phyloP scores from a whole-genome alignment of 305 asterid genomes.

The Coffea humblotiana region DNA sequence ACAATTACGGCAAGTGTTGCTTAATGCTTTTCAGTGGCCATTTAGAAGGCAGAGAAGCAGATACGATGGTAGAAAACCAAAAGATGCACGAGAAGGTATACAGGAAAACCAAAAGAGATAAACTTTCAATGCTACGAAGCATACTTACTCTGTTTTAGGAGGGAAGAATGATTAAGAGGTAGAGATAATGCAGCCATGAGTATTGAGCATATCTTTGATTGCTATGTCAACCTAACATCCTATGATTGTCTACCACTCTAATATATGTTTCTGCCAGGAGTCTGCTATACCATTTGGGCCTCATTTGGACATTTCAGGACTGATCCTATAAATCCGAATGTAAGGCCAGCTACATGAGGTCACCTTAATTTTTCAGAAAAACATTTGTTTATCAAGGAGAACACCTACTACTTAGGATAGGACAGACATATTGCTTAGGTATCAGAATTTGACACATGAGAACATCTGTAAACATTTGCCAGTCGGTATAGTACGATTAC shows the following conservation, averaged over 20 bases:
- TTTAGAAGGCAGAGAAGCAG: background rate
- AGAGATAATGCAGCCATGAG: background rate
- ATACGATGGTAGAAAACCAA: background rate
- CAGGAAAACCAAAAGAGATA: background rate
- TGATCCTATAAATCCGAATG: background rate
- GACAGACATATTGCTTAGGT: background rate
- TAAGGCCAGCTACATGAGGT: background rate
- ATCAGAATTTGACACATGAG: background rate
- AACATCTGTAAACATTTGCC: background rate
- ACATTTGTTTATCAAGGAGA: background rate
- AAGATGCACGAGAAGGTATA: background rate
- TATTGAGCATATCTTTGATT: background rate
- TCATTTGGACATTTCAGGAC: background rate
- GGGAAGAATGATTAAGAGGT: background rate
- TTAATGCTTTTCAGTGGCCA: background rate
- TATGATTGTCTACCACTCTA: background rate
- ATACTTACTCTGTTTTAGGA: background rate
- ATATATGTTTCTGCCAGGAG: background rate
- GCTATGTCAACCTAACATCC: background rate
- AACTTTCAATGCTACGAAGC: background rate
- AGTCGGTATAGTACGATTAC: background rate
- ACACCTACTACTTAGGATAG: background rate
- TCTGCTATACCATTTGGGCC: background rate
- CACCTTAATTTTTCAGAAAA: background rate
- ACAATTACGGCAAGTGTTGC: background rate